Evolutionary conservation across 306 rosid genomes (phyloP).

Genomic region (Dalbergia oliveri): DNA sequence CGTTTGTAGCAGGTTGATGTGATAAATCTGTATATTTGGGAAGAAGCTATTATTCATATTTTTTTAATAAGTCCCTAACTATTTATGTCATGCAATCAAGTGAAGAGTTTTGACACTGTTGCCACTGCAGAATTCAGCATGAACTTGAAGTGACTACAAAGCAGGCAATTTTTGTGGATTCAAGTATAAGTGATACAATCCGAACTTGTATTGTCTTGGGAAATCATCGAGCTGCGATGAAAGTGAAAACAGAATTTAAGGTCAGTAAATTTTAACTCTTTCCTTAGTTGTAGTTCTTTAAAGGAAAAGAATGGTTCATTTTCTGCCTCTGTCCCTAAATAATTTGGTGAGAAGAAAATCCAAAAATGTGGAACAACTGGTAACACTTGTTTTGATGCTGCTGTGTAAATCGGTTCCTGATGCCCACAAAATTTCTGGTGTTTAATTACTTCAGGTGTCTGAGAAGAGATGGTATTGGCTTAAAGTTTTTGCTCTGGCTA

Average conservation of each 20-base stretch:
- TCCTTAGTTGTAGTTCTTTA: slow-evolving; percentile 14
- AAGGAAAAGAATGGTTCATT: slow-evolving; percentile 30
- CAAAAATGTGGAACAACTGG: slow-evolving; percentile 2
- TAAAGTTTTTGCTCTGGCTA: slow-evolving; percentile 95
- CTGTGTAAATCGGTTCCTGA: slow-evolving; percentile 34
- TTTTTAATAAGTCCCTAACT: slow-evolving; percentile 26
- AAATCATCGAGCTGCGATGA: slow-evolving; percentile 90
- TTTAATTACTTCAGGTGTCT: slow-evolving; percentile 71
- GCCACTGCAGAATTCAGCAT: slow-evolving; percentile 79
- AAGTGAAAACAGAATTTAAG: slow-evolving; percentile 95
- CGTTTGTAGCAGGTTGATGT: slow-evolving; percentile 38
- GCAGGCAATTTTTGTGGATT: slow-evolving; percentile 98
- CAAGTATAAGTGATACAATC: slow-evolving; percentile 94
- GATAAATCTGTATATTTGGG: slow-evolving; percentile 17
- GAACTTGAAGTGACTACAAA: slow-evolving; percentile 90
- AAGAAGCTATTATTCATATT: slow-evolving; percentile 24
- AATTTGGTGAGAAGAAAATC: slow-evolving; percentile 26
- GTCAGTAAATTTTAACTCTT: slow-evolving; percentile 55
- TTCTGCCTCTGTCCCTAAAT: slow-evolving; percentile 28
- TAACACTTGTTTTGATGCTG: neutral
- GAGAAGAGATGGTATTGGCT: slow-evolving; percentile 99
- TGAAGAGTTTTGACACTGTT: slow-evolving; percentile 34
- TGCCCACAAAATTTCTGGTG: slow-evolving; percentile 23
- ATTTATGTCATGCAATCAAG: slow-evolving; percentile 29
- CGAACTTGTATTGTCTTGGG: slow-evolving; percentile 98